Evolutionary conservation across 805 yeast genomes (phyloP).

Genomic region (Candida ficus): DNA sequence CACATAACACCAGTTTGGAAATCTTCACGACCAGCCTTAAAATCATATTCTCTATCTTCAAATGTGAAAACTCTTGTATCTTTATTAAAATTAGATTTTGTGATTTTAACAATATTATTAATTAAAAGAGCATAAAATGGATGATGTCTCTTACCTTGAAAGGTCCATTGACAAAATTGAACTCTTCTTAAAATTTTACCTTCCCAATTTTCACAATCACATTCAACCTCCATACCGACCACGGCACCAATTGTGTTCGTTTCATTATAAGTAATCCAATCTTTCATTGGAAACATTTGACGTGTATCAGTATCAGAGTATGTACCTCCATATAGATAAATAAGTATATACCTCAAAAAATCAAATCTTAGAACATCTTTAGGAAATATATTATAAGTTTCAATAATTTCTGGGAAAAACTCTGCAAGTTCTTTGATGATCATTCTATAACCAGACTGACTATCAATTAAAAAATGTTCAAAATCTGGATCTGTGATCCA

Average conservation of each 20-base stretch:
- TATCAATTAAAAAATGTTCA: conserved; percentile 8
- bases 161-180: conserved; percentile 59
- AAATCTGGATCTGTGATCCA: conserved; percentile 12
- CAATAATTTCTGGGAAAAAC: conserved; percentile 47
- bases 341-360: conserved; percentile 47
- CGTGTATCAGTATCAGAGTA: conserved; percentile 58
- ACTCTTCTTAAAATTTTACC: conserved; percentile 45
- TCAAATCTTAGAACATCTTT: conserved; percentile 50
- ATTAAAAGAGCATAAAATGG: conserved; percentile 53
- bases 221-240: conserved; percentile 49
- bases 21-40: conserved; percentile 45
- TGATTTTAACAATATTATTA: conserved; percentile 44
- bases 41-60: conserved; percentile 23
- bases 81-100: conserved; percentile 19
- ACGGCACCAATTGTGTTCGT: conserved; percentile 45
- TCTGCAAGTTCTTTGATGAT: conserved; percentile 26
- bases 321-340: conserved; percentile 51
- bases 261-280: conserved; percentile 44
- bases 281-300: conserved; percentile 44
- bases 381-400: conserved; percentile 45
- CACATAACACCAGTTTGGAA: conserved; percentile 56
- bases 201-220: conserved; percentile 49
- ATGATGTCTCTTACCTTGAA: conserved; percentile 58
- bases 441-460: conserved; percentile 28
- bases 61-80: conserved; percentile 10